Base-by-base conservation (phyloP, 305 asterid species). In the Caryopteris hybrid region DNA sequence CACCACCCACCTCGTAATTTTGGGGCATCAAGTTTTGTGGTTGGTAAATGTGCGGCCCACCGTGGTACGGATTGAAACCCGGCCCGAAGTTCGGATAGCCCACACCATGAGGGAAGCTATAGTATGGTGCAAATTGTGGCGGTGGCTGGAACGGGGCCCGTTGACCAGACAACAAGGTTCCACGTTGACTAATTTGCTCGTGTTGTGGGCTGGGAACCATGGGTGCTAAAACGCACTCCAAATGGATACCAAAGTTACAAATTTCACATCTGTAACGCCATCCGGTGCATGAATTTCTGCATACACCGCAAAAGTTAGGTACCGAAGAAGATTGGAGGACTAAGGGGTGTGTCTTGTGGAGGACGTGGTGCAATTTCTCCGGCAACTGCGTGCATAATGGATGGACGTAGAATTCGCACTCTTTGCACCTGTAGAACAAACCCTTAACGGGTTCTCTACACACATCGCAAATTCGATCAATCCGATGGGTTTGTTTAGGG, bases 311-410 rank as follows among this genome's bases (percentile, higher is more conserved):
- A 0, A 10, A 55, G 2, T 69, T 67, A 3, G 59, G 6, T 1
- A 9, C 2, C 2, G 46, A 6, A 14, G 78, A 50, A 0, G 69
- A 52, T 29, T 64, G 16, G 25, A 81, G 70, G 42, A 1, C 62
- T 34, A 84, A 50, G 14, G 79, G 77, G 54, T 84, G 90, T 41
- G 14, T 18, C 51, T 34, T 72, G 73, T 81, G 84, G 16, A 82
- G 69, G 1, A 76, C 84, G 38, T 84, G 89, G 8, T 57, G 68
- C 34, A 81, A 20, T 9, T 68, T 20, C 36, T 77, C 64, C 0
- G 89, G 87, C 56, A 84, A 50, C 13, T 58, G 82, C 0, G 85
- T 79, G 77, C 90, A 84, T 2, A 79, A 17, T 3, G 84, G 85
- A 55, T 84, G 87, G 18, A 78, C 77, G 33, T 81, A 77, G 20